Percentiles rank a stretch among this genome's conserved stretches.
These are phyloP conservation scores for Metschnikowia chrysomelidarum DNA, from an alignment of 805 yeast species.

Conservation along the genomic window DNA sequence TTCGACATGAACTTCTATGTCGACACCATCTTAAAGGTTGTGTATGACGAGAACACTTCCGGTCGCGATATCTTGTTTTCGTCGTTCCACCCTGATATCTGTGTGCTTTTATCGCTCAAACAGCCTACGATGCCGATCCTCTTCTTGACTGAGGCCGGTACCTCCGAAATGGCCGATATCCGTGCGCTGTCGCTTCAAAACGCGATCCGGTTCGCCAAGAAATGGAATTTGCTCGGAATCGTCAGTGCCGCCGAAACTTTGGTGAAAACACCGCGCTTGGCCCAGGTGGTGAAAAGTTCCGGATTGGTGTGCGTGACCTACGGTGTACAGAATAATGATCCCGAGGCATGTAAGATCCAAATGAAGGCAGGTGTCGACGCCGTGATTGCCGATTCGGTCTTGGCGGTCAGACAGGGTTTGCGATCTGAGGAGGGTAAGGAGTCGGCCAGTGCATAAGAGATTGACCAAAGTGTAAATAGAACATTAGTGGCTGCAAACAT, in stretches of 20 bases:
- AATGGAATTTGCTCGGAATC: slow-evolving; percentile 89
- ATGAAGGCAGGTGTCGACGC: slow-evolving; percentile 97
- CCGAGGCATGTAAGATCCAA: slow-evolving; percentile 78
- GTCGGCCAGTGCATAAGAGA: background rate
- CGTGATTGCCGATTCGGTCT: slow-evolving; percentile 92
- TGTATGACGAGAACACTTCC: slow-evolving; percentile 68
- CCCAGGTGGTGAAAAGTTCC: slow-evolving; percentile 84
- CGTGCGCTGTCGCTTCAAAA: slow-evolving; percentile 86
- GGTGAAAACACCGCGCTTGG: slow-evolving; percentile 85
- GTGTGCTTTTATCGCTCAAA: slow-evolving; percentile 79
- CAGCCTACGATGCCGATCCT: slow-evolving; percentile 93
- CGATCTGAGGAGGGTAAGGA: slow-evolving; percentile 26
- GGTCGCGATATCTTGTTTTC: slow-evolving; percentile 89
- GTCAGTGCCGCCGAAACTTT: slow-evolving; percentile 87
- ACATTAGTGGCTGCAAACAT: too few species aligned
- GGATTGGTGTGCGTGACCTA: slow-evolving; percentile 94
- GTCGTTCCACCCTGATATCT: slow-evolving; percentile 92
- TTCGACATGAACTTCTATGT: slow-evolving; percentile 84
- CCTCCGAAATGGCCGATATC: slow-evolving; percentile 81
- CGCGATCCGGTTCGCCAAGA: slow-evolving; percentile 85
- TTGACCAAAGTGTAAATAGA: too few species aligned
- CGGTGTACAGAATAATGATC: slow-evolving; percentile 80
- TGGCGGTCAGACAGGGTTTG: slow-evolving; percentile 87
- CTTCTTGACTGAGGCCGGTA: slow-evolving; percentile 87
- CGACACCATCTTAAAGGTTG: slow-evolving; percentile 77